phyloP scores from a whole-genome alignment of 2,329 filamentous ascomycete genomes.

The Diplocarpon mali region DNA sequence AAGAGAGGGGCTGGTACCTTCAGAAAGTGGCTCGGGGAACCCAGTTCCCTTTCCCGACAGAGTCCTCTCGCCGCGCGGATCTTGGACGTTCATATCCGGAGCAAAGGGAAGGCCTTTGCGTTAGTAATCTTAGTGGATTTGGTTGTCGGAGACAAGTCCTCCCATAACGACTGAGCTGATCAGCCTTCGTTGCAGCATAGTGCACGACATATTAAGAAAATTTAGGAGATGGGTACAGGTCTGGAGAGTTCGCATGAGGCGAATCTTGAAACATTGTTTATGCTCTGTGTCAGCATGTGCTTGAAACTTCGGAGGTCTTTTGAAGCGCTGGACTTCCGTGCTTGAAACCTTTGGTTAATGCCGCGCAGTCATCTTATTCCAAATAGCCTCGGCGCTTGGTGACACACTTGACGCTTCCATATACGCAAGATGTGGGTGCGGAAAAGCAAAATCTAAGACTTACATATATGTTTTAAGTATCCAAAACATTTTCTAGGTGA shows the following conservation, averaged over 20 bases:
- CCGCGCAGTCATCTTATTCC: neutral
- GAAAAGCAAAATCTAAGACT: neutral
- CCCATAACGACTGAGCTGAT: constrained; percentile 2
- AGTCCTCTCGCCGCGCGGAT: constrained; percentile 4
- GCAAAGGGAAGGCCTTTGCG: neutral
- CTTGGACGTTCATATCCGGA: constrained; percentile 16
- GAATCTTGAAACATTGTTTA: too few species aligned
- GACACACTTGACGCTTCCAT: neutral
- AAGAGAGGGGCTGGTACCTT: constrained; percentile 8
- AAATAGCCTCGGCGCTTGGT: constrained; percentile 2
- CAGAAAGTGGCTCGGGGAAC: constrained; percentile 25
- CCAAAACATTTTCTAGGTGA: too few species aligned
- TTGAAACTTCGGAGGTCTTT: too few species aligned
- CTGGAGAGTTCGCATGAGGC: too few species aligned
- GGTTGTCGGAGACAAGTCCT: neutral
- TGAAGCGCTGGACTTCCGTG: neutral
- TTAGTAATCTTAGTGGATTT: neutral
- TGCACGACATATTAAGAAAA: too few species aligned
- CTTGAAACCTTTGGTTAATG: neutral
- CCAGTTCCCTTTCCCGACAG: constrained; percentile 27
- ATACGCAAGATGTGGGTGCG: neutral
- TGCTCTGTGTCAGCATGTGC: too few species aligned
- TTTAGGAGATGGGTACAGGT: too few species aligned
- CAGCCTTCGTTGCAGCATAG: neutral
- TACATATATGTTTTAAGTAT: neutral